These are phyloP conservation scores for Rhodotorula glutinis DNA, from an alignment of 1,284 basidiomycete species.

Conservation along the genomic window DNA sequence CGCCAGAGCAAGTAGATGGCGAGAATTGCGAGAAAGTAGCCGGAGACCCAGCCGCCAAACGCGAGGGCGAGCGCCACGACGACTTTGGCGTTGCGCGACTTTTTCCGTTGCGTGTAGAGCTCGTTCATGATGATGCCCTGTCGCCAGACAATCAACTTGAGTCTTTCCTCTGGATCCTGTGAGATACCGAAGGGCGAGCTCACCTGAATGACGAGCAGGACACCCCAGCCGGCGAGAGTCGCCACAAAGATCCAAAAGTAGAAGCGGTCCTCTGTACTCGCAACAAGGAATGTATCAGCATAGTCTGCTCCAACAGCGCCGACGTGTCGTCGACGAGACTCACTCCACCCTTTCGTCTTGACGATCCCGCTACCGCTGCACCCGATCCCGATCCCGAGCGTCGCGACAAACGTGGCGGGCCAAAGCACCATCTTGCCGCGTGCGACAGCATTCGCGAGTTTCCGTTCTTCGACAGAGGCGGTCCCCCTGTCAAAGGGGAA, in stretches of 20 bases:
- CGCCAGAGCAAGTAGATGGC: constrained; percentile 6
- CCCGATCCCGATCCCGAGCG: background rate
- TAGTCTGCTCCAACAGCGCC: too few relatives aligned
- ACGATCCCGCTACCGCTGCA: background rate
- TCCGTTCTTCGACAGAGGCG: background rate
- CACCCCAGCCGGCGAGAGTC: background rate
- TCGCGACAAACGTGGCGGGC: background rate
- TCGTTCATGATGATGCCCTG: background rate
- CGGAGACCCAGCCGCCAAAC: constrained; percentile 10
- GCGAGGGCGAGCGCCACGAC: background rate
- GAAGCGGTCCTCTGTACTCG: background rate
- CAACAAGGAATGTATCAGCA: too few relatives aligned
- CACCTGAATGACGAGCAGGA: constrained; percentile 1
- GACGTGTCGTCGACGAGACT: too few relatives aligned
- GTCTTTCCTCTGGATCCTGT: too few relatives aligned
- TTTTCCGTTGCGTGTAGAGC: background rate
- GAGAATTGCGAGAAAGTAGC: background rate
- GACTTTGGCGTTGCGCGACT: background rate
- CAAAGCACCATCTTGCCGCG: background rate
- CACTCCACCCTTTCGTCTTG: background rate
- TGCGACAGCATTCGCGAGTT: background rate
- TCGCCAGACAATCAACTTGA: fast-evolving
- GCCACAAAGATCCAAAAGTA: background rate
- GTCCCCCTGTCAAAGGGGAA: background rate
- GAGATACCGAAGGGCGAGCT: too few relatives aligned